Evolutionary conservation across 169 alveolate genomes (phyloP), one percentile per base, ranked within the genome.

Genomic region (Besnoitia besnoiti): DNA sequence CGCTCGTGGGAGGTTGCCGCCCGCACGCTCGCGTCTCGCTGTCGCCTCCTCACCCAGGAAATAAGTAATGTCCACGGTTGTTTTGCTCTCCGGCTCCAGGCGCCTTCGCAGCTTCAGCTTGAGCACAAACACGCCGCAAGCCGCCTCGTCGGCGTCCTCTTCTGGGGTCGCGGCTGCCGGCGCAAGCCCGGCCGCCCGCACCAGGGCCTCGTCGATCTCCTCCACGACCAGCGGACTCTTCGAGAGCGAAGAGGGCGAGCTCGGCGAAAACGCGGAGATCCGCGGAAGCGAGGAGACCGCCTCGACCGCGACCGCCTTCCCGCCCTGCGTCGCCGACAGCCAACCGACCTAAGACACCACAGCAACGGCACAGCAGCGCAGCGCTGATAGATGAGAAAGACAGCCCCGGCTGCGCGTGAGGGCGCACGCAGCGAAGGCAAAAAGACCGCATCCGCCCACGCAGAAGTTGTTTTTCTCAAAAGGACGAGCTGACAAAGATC

Each of bases 271-370:
- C n/a, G 87, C 33, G 61, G 87, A 79, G n/a, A 77, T 44, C 30
- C 59, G 59, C 12, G 87, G 87, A 8, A 51, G 87, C n/a, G 19
- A 14, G 4, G 49, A 42, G 33, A 77, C 27, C 35, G 59, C 37
- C 30, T 77, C 55, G 30, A 77, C 40, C 59, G 61, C 19, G 37
- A 77, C 44, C 33, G 49, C 16, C 47, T 37, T 7, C 4, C 87
- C 87, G 1, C 21, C 37, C 59, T 77, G 87, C n/a, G 55, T 14
- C 7, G 55, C 87, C 0, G 61, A 14, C 33, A 77, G 2, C 87
- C 87, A 77, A 21, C 87, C 87, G 40, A 44, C 40, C 87, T 77
- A 37, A 2, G n/a, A n/a, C n/a, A n/a, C n/a, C n/a, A 77, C 16
- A 19, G 40, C 12, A 40, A 77, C 19, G 40, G 12, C 10, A n/a